Base-by-base conservation (phyloP, 2,329 filamentous ascomycete genomes). In the Fusarium sp. region DNA sequence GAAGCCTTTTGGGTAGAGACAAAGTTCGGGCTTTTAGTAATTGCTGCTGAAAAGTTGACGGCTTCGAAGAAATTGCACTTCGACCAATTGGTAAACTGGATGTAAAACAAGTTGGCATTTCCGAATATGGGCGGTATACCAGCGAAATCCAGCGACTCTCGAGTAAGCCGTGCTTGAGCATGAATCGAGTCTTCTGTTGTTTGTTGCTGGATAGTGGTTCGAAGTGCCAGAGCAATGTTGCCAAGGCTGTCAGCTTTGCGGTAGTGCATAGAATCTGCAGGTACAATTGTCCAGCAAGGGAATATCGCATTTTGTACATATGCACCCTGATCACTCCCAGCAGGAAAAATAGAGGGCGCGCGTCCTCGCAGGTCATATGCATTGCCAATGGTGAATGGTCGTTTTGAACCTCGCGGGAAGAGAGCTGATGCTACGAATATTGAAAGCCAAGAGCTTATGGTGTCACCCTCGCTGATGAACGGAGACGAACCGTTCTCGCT, bases 71-170 rank as follows among this genome's bases (percentile, higher is more conserved):
- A 2, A 1, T 41, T n/a, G 4, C 46, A 23, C 33, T 35, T 43
- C 22, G 10, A 43, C 60, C 54, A 53, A 33, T 54, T 66, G 0
- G 49, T 33, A 7, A 52, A 45, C 15, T 43, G 47, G 0, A 60
- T 32, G 6, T 22, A 14, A 9, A 60, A 47, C 7, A 46, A n/a
- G 9, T 43, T 39, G 13, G 46, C n/a, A 4, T 65, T 30, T 10
- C 62, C 62, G 30, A 60, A 66, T 4, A 66, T 2, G 3, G 62
- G 62, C 2, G 62, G 54, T 7, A 65, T n/a, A 10, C 62, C 60
- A 4, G 43, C 47, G 0, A 46, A 20, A 1, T 51, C 40, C 7
- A 55, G 23, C 8, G 55, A 23, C 14, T 56, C 20, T 8, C 62
- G 19, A 2, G 54, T 58, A 10, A 66, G 60, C 2, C 37, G 49